A percentile compares a stretch with the other conserved stretches of the same genome.
phyloP scores from a whole-genome alignment of 2,329 filamentous ascomycete genomes.

The Arthrobotrys iridis region DNA sequence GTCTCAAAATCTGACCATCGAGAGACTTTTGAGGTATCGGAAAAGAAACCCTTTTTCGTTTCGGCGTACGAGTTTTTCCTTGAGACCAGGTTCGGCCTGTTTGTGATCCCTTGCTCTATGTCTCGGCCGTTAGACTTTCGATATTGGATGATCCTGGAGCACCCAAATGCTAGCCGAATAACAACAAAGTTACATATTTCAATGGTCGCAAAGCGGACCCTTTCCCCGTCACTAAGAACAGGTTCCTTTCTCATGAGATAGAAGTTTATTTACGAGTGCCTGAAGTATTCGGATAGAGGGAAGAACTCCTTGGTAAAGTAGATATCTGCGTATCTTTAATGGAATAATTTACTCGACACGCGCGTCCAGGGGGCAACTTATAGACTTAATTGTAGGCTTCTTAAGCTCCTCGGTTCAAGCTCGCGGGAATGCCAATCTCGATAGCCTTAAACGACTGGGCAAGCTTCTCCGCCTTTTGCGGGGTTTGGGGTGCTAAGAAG shows the following conservation, averaged over 20 bases:
- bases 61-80: conserved; percentile 37
- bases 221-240: background rate
- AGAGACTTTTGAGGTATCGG: background rate
- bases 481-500: conserved; percentile 47
- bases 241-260: background rate
- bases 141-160: conserved; percentile 39
- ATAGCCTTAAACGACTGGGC: conserved; percentile 53
- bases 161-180: conserved; percentile 23
- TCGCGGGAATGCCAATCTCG: conserved; percentile 45
- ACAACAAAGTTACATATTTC: background rate
- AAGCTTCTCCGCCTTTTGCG: conserved; percentile 55
- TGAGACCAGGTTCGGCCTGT: conserved; percentile 35
- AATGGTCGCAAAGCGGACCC: conserved; percentile 1
- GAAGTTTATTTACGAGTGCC: background rate
- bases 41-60: conserved; percentile 22
- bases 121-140: conserved; percentile 45
- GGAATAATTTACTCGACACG: background rate
- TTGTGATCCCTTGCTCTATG: conserved; percentile 18
- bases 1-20: background rate
- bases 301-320: background rate
- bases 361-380: conserved; percentile 7
- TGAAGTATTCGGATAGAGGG: background rate
- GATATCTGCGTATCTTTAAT: background rate
- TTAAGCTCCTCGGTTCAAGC: conserved; percentile 30
- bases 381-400: conserved; percentile 10